Base-by-base conservation (phyloP, 139 green algal species). In the Coelastrella sp. region DNA sequence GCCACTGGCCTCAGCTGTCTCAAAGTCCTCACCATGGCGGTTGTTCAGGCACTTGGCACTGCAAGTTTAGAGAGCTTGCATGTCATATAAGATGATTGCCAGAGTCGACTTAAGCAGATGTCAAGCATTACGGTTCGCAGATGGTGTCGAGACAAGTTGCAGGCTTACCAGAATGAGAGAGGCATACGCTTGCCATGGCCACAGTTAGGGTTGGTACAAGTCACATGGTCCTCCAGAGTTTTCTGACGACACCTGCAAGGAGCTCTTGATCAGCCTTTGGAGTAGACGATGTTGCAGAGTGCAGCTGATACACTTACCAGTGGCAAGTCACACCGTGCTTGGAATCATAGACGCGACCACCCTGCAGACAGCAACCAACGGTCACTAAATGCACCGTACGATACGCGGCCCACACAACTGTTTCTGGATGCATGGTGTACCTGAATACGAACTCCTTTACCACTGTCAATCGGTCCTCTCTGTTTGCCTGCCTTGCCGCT, bases 311-410 rank as follows among this genome's bases (percentile, higher is more conserved):
- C n/a, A 50, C 57, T 41, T 88, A 97, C 94, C 94, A 97, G 87
- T 98, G 94, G 87, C 94, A 98, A 13, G 93, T 97, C 11, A 95
- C 78, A 25, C 94, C 94, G 13, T 88, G 85, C 57, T 89, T 89
- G 25, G 87, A 94, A 83, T 98, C 94, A 67, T 97, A 97, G 35
- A 95, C 89, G 15, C 88, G 67, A 11, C 94, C 92, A 40, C 94
- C 94, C 89, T 96, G 92, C 35, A 59, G 5, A 37, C 43, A 1
- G 43, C 72, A 37, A 35, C 37, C 67, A 76, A 76, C 67, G 67
- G 67, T 76, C 67, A 76, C 23, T 13, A 25, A 32, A 8, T 23
- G 7, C 9, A 21, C 45, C 45, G 15, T n/a, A n/a, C n/a, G n/a
- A n/a, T n/a, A n/a, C n/a, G n/a, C n/a, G n/a, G n/a, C n/a, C n/a